Evolutionary conservation across 2,329 filamentous ascomycete genomes (phyloP).

Genomic region (Paraconiothyrium sp.): DNA sequence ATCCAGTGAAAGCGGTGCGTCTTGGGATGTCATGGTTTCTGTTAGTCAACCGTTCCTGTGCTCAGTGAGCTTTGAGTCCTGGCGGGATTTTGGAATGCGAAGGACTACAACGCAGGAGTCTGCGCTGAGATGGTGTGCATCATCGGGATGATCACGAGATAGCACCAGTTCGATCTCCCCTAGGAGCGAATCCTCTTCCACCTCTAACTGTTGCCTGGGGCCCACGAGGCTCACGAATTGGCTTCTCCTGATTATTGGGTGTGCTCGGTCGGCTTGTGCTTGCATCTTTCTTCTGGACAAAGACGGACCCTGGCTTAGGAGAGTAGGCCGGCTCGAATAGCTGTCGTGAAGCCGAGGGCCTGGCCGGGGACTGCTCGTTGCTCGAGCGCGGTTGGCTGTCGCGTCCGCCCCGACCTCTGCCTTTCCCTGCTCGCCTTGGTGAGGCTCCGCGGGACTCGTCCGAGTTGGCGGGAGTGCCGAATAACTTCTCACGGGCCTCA

Average conservation of each 20-base stretch:
- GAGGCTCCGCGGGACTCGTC: constrained; percentile 49
- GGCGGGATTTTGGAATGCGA: constrained; percentile 4
- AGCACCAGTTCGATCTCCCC: constrained; percentile 57
- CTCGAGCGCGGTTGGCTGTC: constrained; percentile 51
- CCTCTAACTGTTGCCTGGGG: constrained; percentile 80
- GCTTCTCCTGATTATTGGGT: constrained; percentile 71
- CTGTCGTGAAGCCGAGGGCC: constrained; percentile 58
- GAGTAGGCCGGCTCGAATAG: constrained; percentile 81
- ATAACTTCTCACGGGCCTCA: constrained; percentile 86
- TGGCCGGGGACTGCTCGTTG: constrained; percentile 49
- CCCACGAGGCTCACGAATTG: constrained; percentile 78
- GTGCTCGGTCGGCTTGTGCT: constrained; percentile 58
- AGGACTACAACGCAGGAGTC: constrained; percentile 10
- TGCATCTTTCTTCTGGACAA: constrained; percentile 55
- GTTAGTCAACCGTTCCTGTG: constrained; percentile 2
- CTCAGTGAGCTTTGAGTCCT: background rate
- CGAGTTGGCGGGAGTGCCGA: constrained; percentile 67
- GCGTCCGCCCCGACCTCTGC: constrained; percentile 47
- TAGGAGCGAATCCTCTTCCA: constrained; percentile 77
- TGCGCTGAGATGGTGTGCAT: constrained; percentile 1
- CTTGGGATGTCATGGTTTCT: background rate
- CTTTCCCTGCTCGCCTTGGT: constrained; percentile 50
- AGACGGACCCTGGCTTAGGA: constrained; percentile 67
- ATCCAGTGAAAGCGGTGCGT: background rate
- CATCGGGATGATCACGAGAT: constrained; percentile 16